A percentile compares a stretch with the other conserved stretches of the same genome.
Evolutionary conservation across 2,329 filamentous ascomycete species (phyloP).

Genomic region (Sporothrix schenckii): DNA sequence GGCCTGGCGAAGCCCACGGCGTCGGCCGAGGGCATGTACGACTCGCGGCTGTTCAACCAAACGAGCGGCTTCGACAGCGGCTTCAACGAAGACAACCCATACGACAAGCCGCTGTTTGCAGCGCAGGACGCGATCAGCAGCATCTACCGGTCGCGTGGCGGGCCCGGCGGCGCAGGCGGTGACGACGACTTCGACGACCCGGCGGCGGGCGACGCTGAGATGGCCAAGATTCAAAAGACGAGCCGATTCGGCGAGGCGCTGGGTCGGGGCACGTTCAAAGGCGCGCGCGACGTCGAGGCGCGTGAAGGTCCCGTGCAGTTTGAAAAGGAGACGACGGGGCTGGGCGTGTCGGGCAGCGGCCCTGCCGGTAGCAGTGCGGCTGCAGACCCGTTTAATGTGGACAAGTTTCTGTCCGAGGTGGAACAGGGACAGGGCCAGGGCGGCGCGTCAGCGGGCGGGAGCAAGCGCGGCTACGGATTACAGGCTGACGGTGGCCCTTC

Average conservation of each 20-base stretch:
- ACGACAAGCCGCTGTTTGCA: slow-evolving; percentile 95
- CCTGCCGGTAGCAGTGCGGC: slow-evolving; percentile 15
- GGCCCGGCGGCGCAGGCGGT: slow-evolving; percentile 75
- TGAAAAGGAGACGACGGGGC: slow-evolving; percentile 68
- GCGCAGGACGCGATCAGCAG: slow-evolving; percentile 92
- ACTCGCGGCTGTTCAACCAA: slow-evolving; percentile 93
- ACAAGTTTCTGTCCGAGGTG: slow-evolving; percentile 86
- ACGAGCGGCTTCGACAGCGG: slow-evolving; percentile 86
- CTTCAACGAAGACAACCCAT: slow-evolving; percentile 96
- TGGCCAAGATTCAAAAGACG: slow-evolving; percentile 84
- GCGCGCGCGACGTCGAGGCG: slow-evolving; percentile 78
- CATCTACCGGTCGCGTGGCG: slow-evolving; percentile 83
- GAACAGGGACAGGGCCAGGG: slow-evolving; percentile 48
- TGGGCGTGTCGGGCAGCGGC: slow-evolving; percentile 13
- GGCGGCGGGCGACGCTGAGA: slow-evolving; percentile 76
- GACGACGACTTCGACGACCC: slow-evolving; percentile 76
- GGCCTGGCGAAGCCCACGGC: slow-evolving; percentile 94
- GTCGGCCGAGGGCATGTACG: slow-evolving; percentile 92
- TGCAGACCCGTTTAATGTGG: slow-evolving; percentile 86
- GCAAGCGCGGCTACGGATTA: slow-evolving; percentile 76
- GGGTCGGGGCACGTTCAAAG: slow-evolving; percentile 89
- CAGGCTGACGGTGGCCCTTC: slow-evolving; percentile 56
- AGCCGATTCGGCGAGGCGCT: slow-evolving; percentile 84
- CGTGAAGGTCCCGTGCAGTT: slow-evolving; percentile 94
- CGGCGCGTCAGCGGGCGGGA: slow-evolving; percentile 36